Evolutionary conservation across 148 eudicot species (phyloP).

Genomic region (Rhododendron williamsianum): DNA sequence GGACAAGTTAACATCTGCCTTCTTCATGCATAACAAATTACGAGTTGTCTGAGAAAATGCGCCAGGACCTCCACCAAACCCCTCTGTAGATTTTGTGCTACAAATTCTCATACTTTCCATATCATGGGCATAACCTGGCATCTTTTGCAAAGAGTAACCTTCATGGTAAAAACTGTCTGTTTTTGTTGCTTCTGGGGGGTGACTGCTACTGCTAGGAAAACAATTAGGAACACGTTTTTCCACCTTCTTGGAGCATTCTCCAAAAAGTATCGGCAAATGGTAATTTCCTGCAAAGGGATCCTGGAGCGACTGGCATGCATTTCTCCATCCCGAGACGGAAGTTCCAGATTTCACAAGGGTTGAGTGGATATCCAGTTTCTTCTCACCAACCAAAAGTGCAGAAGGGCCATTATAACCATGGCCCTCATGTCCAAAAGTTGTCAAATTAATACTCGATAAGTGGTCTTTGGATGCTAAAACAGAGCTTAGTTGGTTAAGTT

Average conservation of each 20-base stretch:
- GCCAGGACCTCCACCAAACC: slow-evolving; percentile 38
- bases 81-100: slow-evolving; percentile 28
- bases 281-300: slow-evolving; percentile 23
- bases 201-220: slow-evolving; percentile 20
- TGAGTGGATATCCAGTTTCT: slow-evolving; percentile 22
- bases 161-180: slow-evolving; percentile 16
- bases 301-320: slow-evolving; percentile 15
- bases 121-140: slow-evolving; percentile 28
- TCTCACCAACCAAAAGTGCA: slow-evolving; percentile 30
- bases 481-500: slow-evolving; percentile 9
- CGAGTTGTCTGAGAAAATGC: slow-evolving; percentile 49
- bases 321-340: slow-evolving; percentile 17
- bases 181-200: slow-evolving; percentile 13
- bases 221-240: slow-evolving; percentile 11
- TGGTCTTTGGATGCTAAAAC: slow-evolving; percentile 22
- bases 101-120: slow-evolving; percentile 43
- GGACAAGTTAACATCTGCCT: slow-evolving; percentile 35
- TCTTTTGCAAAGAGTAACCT: slow-evolving; percentile 13
- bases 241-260: slow-evolving; percentile 23
- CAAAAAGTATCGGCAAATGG: slow-evolving; percentile 21
- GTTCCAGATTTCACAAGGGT: slow-evolving; percentile 15
- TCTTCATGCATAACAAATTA: slow-evolving; percentile 42
- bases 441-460: slow-evolving; percentile 30
- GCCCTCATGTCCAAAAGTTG: slow-evolving; percentile 25
- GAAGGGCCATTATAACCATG: slow-evolving; percentile 25